These are phyloP conservation scores for Schrenkiella parvula DNA, from an alignment of 345 rosid genomes.

Conservation along the genomic window DNA sequence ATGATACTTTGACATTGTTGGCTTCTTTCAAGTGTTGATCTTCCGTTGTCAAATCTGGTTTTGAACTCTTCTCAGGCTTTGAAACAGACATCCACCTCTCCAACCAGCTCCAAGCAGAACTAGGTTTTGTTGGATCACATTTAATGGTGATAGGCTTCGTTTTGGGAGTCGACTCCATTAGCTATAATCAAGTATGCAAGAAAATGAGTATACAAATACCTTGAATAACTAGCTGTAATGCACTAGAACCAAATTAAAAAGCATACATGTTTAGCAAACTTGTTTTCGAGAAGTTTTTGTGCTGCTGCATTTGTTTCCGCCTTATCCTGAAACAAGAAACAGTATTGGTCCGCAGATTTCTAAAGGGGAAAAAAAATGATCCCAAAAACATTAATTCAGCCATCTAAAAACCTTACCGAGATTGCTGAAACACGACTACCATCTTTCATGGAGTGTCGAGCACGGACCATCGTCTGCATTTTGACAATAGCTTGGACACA, in stretches of 20 bases:
- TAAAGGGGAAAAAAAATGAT: background rate
- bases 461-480: slow-evolving; percentile 85
- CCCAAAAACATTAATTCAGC: background rate
- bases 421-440: slow-evolving; percentile 27
- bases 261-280: slow-evolving; percentile 82
- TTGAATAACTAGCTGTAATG: background rate
- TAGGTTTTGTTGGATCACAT: slow-evolving; percentile 73
- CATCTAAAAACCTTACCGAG: slow-evolving; percentile 35
- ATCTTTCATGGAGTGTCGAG: slow-evolving; percentile 46
- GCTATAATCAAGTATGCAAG: slow-evolving; percentile 41
- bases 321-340: slow-evolving; percentile 45
- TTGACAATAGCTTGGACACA: slow-evolving; percentile 88
- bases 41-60: slow-evolving; percentile 31
- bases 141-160: slow-evolving; percentile 59
- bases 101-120: slow-evolving; percentile 92
- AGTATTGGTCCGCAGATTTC: background rate
- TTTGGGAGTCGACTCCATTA: slow-evolving; percentile 76
- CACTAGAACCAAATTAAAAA: background rate
- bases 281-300: slow-evolving; percentile 66
- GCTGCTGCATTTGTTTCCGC: slow-evolving; percentile 46
- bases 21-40: slow-evolving; percentile 37
- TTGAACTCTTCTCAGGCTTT: slow-evolving; percentile 40
- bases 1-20: slow-evolving; percentile 26
- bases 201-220: slow-evolving; percentile 1
- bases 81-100: slow-evolving; percentile 91